Conservation (phyloP, 192 early-diverging fungal species). For the Backusella macrospora region DNA sequence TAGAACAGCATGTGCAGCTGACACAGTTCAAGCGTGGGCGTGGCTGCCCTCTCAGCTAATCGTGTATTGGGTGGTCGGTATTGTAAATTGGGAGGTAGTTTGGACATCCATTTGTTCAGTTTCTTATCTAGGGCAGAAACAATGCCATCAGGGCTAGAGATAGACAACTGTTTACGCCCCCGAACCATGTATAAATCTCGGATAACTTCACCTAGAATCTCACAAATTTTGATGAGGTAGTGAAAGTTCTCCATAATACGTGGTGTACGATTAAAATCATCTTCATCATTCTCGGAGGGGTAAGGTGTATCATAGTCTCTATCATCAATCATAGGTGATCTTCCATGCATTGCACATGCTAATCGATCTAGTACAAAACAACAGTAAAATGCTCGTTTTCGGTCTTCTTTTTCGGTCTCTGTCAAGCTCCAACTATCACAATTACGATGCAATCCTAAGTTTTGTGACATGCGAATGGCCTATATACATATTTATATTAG, state of each 20-base stretch:
- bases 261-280: conserved; percentile 5
- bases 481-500: not conserved
- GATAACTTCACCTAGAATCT: conserved; percentile 55
- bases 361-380: conserved; percentile 73
- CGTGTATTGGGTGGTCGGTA: conserved; percentile 40
- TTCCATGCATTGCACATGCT: conserved; percentile 67
- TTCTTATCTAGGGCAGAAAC: conserved; percentile 29
- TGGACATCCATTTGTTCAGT: conserved; percentile 47
- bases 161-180: conserved; percentile 30
- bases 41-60: conserved; percentile 15
- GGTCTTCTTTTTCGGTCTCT: conserved; percentile 57
- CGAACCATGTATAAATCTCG: conserved; percentile 51
- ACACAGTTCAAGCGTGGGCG: conserved; percentile 31
- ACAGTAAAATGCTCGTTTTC: conserved; percentile 75
- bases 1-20: conserved; percentile 57
- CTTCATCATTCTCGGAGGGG: conserved; percentile 25
- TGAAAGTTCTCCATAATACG: conserved; percentile 42
- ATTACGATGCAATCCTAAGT: conserved; percentile 77
- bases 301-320: conserved; percentile 45
- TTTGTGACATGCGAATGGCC: conserved; percentile 78
- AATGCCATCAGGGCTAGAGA: conserved; percentile 31
- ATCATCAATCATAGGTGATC: conserved; percentile 54
- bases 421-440: conserved; percentile 54
- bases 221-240: conserved; percentile 35
- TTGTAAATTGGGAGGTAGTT: conserved; percentile 42